Percentiles rank a stretch among this genome's conserved stretches.
Conservation (phyloP, 495 filamentous ascomycete genomes). For the Aspergillus saccharolyticus region DNA sequence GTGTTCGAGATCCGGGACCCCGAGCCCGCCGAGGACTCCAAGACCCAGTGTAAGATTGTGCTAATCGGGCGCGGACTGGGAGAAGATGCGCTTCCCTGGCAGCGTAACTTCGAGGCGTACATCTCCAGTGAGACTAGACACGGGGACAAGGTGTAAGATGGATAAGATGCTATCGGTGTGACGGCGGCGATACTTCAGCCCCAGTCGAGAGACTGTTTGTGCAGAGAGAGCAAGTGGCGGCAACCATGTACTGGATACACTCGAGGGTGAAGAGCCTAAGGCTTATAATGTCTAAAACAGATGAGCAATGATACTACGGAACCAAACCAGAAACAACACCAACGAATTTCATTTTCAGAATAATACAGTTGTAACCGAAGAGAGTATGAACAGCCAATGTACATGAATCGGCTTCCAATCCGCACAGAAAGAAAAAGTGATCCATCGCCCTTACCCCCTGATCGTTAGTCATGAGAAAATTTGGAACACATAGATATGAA, state of each 20-base stretch:
- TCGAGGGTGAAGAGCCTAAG: too few species aligned
- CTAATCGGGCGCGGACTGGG: constrained; percentile 68
- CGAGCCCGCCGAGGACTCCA: constrained; percentile 27
- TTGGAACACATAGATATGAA: too few species aligned
- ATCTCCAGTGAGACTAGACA: constrained; percentile 11
- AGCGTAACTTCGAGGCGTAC: constrained; percentile 32
- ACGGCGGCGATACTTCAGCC: neutral
- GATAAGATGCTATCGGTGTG: neutral
- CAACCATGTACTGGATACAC: too few species aligned
- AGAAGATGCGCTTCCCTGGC: constrained; percentile 25
- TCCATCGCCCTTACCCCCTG: too few species aligned
- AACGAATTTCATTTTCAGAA: constrained; percentile 13
- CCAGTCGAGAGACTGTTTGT: too few species aligned
- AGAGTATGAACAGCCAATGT: constrained; percentile 26
- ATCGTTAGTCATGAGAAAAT: constrained; percentile 15
- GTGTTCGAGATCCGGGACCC: constrained; percentile 85
- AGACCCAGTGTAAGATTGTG: constrained; percentile 62
- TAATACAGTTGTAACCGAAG: constrained; percentile 35
- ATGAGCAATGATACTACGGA: too few species aligned
- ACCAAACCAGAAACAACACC: neutral
- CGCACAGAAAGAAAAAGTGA: constrained; percentile 19
- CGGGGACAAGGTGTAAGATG: constrained; percentile 6
- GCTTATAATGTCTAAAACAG: too few species aligned
- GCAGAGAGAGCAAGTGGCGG: too few species aligned
- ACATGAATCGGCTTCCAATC: constrained; percentile 22